These are phyloP conservation scores for Triticum monococcum DNA, from an alignment of 176 grass and related monocot genomes.

Conservation along the genomic window DNA sequence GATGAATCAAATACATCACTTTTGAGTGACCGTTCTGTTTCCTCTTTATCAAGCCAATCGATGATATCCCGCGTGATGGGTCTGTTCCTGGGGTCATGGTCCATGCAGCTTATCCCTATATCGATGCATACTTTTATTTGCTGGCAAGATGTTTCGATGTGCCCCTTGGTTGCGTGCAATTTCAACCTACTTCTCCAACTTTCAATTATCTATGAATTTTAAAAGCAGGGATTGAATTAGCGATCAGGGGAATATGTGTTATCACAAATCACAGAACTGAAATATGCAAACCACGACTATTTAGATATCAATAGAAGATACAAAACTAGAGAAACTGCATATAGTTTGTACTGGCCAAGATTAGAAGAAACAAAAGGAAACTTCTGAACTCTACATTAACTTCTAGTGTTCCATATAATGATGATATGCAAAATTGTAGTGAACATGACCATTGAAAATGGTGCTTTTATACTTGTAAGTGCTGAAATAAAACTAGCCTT, in stretches of 20 bases:
- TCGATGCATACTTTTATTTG: background rate
- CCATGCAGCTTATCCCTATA: background rate
- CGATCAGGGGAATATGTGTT: background rate
- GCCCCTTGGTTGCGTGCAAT: background rate
- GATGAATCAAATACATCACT: no score
- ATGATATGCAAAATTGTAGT: background rate
- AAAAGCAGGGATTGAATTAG: background rate
- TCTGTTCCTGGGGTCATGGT: background rate
- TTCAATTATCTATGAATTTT: background rate
- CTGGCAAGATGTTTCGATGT: background rate
- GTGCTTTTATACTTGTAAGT: background rate
- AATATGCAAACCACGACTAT: background rate
- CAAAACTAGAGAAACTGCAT: no score
- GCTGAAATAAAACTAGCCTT: background rate
- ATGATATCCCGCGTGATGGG: background rate
- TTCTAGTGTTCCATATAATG: no score
- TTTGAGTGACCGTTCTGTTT: no score
- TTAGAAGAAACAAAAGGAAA: no score
- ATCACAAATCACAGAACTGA: background rate
- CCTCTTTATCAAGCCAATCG: background rate
- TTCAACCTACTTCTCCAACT: constrained; percentile 9
- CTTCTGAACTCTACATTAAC: no score
- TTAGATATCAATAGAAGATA: background rate
- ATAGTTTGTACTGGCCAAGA: no score
- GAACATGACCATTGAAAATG: no score